These are phyloP conservation scores for Diaporthe caulivora DNA, from an alignment of 2,329 filamentous ascomycete genomes.

Conservation along the genomic window DNA sequence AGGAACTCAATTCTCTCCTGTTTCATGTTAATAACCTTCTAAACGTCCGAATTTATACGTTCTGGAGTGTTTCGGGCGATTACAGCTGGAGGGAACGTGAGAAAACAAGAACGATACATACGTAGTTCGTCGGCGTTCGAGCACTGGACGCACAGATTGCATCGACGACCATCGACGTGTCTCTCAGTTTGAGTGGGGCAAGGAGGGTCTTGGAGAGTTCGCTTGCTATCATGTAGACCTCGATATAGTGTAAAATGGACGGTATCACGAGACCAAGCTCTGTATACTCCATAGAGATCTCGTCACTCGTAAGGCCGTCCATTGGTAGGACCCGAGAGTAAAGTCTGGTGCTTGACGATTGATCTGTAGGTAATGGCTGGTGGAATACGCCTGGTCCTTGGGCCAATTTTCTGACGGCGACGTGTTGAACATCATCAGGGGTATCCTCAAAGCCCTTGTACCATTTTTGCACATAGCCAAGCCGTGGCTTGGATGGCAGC, in stretches of 20 bases:
- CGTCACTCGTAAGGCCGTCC: constrained; percentile 62
- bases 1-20: too few relatives aligned
- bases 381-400: constrained; percentile 72
- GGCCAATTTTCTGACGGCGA: constrained; percentile 63
- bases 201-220: constrained; percentile 70
- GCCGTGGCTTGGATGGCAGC: constrained; percentile 60
- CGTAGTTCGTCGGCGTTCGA: constrained; percentile 75
- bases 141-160: constrained; percentile 79
- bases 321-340: constrained; percentile 60
- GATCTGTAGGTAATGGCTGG: constrained; percentile 38
- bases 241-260: constrained; percentile 77
- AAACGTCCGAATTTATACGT: too few relatives aligned
- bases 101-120: too few relatives aligned
- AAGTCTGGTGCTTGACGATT: constrained; percentile 52
- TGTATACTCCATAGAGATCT: constrained; percentile 56
- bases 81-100: too few relatives aligned
- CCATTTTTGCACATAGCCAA: too few relatives aligned
- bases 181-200: constrained; percentile 62
- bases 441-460: too few relatives aligned
- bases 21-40: too few relatives aligned
- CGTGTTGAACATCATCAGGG: constrained; percentile 58
- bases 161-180: constrained; percentile 69
- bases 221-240: constrained; percentile 72
- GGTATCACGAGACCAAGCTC: constrained; percentile 76
- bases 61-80: too few relatives aligned